These are phyloP conservation scores for Rhodotorula sp. DNA, from an alignment of 1,284 basidiomycete species.

Conservation along the genomic window DNA sequence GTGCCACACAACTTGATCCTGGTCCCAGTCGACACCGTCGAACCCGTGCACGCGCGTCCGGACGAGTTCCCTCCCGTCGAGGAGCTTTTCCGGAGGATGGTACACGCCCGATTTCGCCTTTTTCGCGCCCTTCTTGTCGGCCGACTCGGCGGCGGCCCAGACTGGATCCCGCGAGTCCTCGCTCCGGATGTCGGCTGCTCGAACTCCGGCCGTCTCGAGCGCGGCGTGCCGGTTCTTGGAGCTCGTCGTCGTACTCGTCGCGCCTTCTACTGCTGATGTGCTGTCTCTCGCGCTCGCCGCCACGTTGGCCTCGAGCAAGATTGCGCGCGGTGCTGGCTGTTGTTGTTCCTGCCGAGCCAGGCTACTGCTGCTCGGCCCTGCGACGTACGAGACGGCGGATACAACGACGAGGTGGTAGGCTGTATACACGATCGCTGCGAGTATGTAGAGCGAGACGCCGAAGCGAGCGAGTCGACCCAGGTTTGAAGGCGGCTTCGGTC, in stretches of 20 bases:
- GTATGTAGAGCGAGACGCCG: slow-evolving; percentile 38
- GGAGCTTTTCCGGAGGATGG: slow-evolving; percentile 20
- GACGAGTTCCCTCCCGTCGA: slow-evolving; percentile 30
- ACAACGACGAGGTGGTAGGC: slow-evolving; percentile 34
- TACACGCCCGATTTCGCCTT: slow-evolving; percentile 24
- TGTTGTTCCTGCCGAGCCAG: not conserved
- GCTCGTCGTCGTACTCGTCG: not conserved
- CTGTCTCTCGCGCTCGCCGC: not conserved
- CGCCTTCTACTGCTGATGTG: not conserved
- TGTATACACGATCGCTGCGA: slow-evolving; percentile 41
- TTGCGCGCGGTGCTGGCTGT: not conserved
- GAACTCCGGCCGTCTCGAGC: slow-evolving; percentile 40
- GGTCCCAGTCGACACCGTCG: slow-evolving; percentile 42
- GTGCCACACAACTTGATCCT: slow-evolving; percentile 43
- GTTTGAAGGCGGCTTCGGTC: slow-evolving; percentile 11
- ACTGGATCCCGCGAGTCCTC: slow-evolving; percentile 38
- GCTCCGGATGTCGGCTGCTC: slow-evolving; percentile 35
- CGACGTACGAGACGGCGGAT: slow-evolving; percentile 26
- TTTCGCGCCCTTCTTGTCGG: slow-evolving; percentile 32
- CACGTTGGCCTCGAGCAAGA: not conserved
- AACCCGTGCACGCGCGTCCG: slow-evolving; percentile 34
- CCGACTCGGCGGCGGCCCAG: slow-evolving; percentile 36
- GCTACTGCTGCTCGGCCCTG: not conserved
- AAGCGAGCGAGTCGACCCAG: slow-evolving; percentile 32
- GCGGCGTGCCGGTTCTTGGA: slow-evolving; percentile 34